Base-by-base conservation (phyloP, 371 early-diverging fungal genomes). In the Mucor piriformis region DNA sequence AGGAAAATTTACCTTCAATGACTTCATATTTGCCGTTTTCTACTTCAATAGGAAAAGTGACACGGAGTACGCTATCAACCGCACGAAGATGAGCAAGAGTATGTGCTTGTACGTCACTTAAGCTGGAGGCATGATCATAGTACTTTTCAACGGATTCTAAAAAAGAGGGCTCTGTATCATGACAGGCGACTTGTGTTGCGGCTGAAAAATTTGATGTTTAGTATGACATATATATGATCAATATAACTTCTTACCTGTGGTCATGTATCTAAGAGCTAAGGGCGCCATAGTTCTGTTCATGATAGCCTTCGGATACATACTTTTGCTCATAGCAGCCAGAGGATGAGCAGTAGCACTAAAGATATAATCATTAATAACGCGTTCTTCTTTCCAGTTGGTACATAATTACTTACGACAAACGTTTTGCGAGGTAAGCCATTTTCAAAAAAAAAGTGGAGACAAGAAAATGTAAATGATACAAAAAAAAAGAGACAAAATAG, bases 21-120 rank as follows among this genome's bases (percentile, higher is more conserved):
- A 93, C 88, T 66, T 90, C 84, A 43, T 82, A 82, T 52, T 83
- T 85, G 52, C 90, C 90, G 37, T 87, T 71, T 50, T 87, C 88
- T 20, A 84, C 69, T 75, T 94, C 92, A 57, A 94, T 87, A 10
- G 94, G 94, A 74, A 94, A 94, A 20, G 90, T 90, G 57, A 93
- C 92, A 66, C 89, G 83, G 29, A 93, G 81, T 13, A 92, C 84
- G 50, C 82, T 76, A 68, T 94, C 95, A 25, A 89, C 87, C 51
- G 90, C 88, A 63, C 87, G 87, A 74, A 94, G 90, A 56, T 89
- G 90, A 40, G 81, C 74, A 65, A 94, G 77, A n/a, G 89, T 87
- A 52, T 86, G 86, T 7, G 69, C 55, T 38, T 83, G 67, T 15
- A 91, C 87, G 32, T 83, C 79, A 67, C 89, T 85, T 59, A 88